phyloP scores from a whole-genome alignment of 2,329 filamentous ascomycete species.

The Thermoascus crustaceus region DNA sequence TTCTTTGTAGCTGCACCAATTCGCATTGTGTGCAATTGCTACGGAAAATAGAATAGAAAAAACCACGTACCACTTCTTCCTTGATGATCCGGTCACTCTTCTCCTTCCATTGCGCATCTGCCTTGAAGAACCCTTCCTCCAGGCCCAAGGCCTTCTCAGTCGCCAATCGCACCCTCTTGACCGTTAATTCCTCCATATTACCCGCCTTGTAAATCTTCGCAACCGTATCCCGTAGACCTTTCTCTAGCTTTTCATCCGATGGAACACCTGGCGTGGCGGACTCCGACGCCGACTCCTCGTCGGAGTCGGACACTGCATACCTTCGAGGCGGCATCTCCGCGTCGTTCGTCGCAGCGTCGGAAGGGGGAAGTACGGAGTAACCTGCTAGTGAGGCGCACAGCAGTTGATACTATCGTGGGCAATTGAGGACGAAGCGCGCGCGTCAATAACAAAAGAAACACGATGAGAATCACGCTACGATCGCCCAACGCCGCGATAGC shows the following conservation, averaged over 20 bases:
- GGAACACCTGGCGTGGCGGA: constrained; percentile 11
- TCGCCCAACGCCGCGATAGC: too few relatives aligned
- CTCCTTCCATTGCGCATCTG: constrained; percentile 45
- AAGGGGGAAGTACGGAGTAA: too few relatives aligned
- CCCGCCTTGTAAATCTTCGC: constrained; percentile 27
- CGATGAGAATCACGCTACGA: too few relatives aligned
- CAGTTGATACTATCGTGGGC: too few relatives aligned
- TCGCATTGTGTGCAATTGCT: background rate
- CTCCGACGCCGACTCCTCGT: constrained; percentile 23
- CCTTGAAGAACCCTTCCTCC: constrained; percentile 48
- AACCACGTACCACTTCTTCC: constrained; percentile 41
- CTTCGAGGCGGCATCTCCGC: constrained; percentile 21
- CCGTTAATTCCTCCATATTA: constrained; percentile 46
- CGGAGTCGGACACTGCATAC: constrained; percentile 25
- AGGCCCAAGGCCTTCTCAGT: constrained; percentile 47
- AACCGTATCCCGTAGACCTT: constrained; percentile 31
- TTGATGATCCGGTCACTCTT: constrained; percentile 47
- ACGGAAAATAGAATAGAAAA: constrained; percentile 1
- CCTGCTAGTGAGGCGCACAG: too few relatives aligned
- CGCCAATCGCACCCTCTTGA: constrained; percentile 48
- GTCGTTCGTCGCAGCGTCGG: too few relatives aligned
- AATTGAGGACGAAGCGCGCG: too few relatives aligned
- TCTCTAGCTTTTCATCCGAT: constrained; percentile 29
- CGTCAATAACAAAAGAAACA: too few relatives aligned
- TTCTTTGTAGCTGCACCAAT: background rate